Base-by-base conservation (phyloP, 345 rosid species). In the Rhizophora mangle region DNA sequence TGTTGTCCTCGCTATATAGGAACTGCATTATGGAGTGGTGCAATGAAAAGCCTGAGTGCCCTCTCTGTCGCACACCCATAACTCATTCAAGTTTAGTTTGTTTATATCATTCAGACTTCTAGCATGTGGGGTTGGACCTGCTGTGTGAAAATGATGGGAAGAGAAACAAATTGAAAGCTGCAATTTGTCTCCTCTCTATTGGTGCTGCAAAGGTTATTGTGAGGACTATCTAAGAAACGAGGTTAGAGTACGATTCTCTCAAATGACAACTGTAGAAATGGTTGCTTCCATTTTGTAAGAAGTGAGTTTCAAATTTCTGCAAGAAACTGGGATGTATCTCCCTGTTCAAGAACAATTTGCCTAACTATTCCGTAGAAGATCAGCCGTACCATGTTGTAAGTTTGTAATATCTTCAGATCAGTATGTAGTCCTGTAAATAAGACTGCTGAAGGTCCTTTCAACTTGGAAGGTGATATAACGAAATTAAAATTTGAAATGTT, bases 21-120 rank as follows among this genome's bases (percentile, higher is more conserved):
- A 90, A 74, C 79, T 95, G 99, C 84, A 89, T 95, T 43, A 92
- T 90, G 90, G 97, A 92, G 67, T 92, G 99, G 97, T 92, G 99
- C 83, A 92, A 95, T 22, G 99, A 95, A 75, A 95, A 92, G 86
- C 96, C 89, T 0, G 97, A 92, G 73, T 95, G 99, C 70, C 97
- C 99, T 18, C 89, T 95, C 26, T 95, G 96, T 81, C 96, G 97
- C 13, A 84, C 96, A 8, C 88, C 96, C 8, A 82, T 92, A 22
- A 83, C 93, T 32, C 98, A 91, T 76, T 89, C 97, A 59, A 85
- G 91, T 80, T 73, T 93, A 39, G 98, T 93, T 34, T 91, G 92
- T 72, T 74, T 92, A 67, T 89, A 88, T 66, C 91, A 92, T 72
- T 95, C 97, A 22, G 96, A 95, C 60, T 95, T 92, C 78, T 94